Percentiles rank a stretch among this genome's conserved stretches.
Conservation (phyloP, 2,329 filamentous ascomycete genomes). For the Monosporascus sp. region DNA sequence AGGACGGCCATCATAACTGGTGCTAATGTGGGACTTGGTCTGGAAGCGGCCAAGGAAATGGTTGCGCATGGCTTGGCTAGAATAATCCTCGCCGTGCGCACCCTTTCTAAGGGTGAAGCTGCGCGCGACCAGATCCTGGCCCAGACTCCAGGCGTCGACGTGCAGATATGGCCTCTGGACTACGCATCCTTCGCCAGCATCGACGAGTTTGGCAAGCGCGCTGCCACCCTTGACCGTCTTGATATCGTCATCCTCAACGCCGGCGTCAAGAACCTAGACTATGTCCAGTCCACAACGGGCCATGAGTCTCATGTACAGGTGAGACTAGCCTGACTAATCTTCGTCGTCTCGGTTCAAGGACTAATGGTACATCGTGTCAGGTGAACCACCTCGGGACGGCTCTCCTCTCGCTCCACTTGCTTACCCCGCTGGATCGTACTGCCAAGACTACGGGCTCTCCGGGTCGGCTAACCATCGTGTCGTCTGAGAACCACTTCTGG, state of each 20-base stretch:
- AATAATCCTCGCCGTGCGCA: constrained; percentile 12
- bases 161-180: constrained; percentile 12
- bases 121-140: constrained; percentile 6
- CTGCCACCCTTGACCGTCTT: neutral
- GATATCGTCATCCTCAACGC: constrained; percentile 11
- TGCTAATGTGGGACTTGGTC: constrained; percentile 11
- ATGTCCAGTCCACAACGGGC: constrained; percentile 6
- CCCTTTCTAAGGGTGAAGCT: constrained; percentile 7
- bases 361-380: neutral
- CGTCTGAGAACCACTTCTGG: constrained; percentile 9
- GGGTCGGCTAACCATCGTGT: constrained; percentile 6
- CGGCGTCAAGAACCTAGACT: constrained; percentile 11
- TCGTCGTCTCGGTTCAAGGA: neutral
- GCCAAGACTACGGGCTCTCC: neutral
- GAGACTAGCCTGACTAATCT: neutral
- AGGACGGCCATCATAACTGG: constrained; percentile 14
- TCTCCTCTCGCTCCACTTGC: constrained; percentile 12
- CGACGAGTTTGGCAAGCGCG: constrained; percentile 7
- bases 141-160: constrained; percentile 5
- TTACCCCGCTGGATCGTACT: neutral
- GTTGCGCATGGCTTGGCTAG: constrained; percentile 10
- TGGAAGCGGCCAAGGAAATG: constrained; percentile 15
- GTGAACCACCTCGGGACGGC: constrained; percentile 15
- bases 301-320: constrained; percentile 13
- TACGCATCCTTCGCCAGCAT: constrained; percentile 12